Evolutionary conservation across 495 filamentous ascomycete genomes (phyloP).

Genomic region (Tuber microsphaerosporum): DNA sequence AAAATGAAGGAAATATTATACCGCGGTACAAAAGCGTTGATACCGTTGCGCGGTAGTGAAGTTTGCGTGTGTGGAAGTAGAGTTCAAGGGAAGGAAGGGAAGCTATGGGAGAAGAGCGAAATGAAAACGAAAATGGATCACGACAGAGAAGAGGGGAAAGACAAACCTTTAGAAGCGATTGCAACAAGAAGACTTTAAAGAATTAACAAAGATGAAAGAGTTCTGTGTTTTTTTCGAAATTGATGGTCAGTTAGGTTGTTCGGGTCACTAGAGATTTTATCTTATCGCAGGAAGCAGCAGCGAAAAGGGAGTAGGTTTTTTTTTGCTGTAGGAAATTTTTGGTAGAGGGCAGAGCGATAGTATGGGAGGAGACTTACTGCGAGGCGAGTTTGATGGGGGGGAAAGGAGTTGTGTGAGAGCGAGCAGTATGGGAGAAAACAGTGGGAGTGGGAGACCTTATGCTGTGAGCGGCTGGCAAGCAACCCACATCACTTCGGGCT

Average conservation of each 20-base stretch:
- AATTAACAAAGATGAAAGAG: constrained; percentile 22
- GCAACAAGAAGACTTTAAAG: constrained; percentile 19
- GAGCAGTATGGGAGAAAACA: constrained; percentile 40
- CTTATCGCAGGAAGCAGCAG: constrained; percentile 35
- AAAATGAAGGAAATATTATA: not conserved
- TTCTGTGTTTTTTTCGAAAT: constrained; percentile 41
- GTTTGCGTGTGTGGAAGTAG: constrained; percentile 21
- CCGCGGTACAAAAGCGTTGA: constrained; percentile 1
- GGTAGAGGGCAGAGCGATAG: constrained; percentile 19
- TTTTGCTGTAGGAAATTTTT: constrained; percentile 23
- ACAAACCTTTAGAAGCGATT: constrained; percentile 37
- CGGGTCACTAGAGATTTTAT: constrained; percentile 24
- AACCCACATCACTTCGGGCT: constrained; percentile 33
- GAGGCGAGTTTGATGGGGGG: constrained; percentile 36
- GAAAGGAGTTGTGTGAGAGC: constrained; percentile 34
- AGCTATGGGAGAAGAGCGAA: not conserved
- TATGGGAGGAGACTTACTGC: constrained; percentile 39
- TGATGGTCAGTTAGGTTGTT: constrained; percentile 8
- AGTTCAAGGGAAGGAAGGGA: constrained; percentile 26
- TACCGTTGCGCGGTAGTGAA: constrained; percentile 1
- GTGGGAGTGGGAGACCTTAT: constrained; percentile 41
- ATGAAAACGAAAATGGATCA: constrained; percentile 26
- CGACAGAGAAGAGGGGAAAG: constrained; percentile 20
- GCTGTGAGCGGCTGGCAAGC: constrained; percentile 39
- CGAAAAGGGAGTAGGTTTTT: constrained; percentile 16